Conservation (phyloP, 202 grass and related monocot species). For the Carex sylvatica region DNA sequence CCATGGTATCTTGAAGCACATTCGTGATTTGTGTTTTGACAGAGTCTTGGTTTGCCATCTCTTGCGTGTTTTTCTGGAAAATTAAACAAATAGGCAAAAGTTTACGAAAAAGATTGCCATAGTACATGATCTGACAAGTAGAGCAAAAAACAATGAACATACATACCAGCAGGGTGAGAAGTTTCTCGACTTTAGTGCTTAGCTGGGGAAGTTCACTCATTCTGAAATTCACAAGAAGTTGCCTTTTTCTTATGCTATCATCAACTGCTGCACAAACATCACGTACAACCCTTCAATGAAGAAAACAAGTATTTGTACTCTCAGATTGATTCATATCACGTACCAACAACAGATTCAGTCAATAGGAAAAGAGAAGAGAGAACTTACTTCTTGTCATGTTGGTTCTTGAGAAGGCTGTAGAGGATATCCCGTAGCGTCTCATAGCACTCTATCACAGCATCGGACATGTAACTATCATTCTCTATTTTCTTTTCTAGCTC, state of each 20-base stretch:
- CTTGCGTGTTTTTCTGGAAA: constrained; percentile 47
- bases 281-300: constrained; percentile 42
- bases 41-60: constrained; percentile 30
- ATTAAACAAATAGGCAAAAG: background rate
- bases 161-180: constrained; percentile 54
- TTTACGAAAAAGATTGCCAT: background rate
- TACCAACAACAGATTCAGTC: background rate
- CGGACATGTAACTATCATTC: constrained; percentile 58
- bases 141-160: constrained; percentile 8
- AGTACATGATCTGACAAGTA: background rate
- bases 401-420: constrained; percentile 38
- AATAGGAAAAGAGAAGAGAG: background rate
- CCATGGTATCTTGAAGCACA: constrained; percentile 96
- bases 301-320: background rate
- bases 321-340: constrained; percentile 4
- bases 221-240: constrained; percentile 51
- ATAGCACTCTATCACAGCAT: constrained; percentile 80
- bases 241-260: background rate
- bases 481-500: constrained; percentile 71
- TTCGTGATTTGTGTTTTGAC: constrained; percentile 64
- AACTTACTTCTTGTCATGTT: constrained; percentile 51
- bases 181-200: constrained; percentile 68
- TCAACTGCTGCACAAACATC: constrained; percentile 28
- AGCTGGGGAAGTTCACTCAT: constrained; percentile 80
- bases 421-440: constrained; percentile 59